Conservation (phyloP, 164 flowering plant species). For the Tinospora cordifolia region DNA sequence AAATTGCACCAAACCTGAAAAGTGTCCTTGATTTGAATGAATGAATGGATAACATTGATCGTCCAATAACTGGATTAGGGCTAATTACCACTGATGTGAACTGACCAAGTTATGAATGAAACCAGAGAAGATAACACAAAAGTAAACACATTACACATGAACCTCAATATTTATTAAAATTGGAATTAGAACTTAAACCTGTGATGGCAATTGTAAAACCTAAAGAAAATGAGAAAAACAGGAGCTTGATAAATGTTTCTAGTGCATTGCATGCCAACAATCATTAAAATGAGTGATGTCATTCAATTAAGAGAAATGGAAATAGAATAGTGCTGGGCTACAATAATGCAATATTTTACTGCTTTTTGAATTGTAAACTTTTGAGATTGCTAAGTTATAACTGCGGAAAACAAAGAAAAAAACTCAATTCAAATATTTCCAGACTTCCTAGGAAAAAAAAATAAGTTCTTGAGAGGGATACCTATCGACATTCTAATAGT, state of each 20-base stretch:
- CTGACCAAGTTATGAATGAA: neutral
- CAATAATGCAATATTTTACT: neutral
- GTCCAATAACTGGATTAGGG: neutral
- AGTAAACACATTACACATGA: neutral
- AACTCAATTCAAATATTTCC: neutral
- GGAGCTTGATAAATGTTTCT: too few relatives aligned
- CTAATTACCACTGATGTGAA: neutral
- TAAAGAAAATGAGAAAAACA: too few relatives aligned
- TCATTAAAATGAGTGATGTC: too few relatives aligned
- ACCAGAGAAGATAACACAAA: neutral
- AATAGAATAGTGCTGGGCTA: neutral
- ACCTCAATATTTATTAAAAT: too few relatives aligned
- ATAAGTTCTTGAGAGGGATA: neutral
- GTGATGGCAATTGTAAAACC: too few relatives aligned
- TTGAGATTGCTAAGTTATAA: too few relatives aligned
- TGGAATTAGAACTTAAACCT: too few relatives aligned
- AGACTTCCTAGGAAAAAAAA: neutral
- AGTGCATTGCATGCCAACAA: too few relatives aligned
- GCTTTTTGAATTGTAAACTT: neutral
- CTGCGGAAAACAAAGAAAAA: neutral
- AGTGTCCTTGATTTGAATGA: neutral
- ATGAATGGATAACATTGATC: neutral
- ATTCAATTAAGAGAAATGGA: neutral
- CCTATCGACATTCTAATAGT: neutral
- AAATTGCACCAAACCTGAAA: slow-evolving; percentile 76